phyloP scores from a whole-genome alignment of 805 yeast genomes.

The Kuraishia ogatae region DNA sequence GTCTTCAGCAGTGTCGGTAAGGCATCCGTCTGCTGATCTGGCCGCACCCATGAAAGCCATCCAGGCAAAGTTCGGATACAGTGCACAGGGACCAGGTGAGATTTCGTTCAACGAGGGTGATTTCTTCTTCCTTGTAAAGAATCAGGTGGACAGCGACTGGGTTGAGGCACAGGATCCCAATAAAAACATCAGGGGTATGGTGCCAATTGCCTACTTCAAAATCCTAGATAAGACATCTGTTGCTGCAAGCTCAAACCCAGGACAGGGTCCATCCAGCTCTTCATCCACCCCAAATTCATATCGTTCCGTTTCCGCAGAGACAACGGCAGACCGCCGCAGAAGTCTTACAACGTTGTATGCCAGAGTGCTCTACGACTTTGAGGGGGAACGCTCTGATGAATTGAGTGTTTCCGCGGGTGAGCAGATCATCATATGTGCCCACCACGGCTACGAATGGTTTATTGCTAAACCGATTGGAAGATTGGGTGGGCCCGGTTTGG shows the following conservation, averaged over 20 bases:
- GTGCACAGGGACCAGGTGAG: slow-evolving; percentile 76
- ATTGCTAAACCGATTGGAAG: slow-evolving; percentile 94
- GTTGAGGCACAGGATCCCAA: slow-evolving; percentile 86
- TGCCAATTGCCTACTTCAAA: slow-evolving; percentile 80
- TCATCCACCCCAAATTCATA: neutral
- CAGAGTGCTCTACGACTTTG: slow-evolving; percentile 75
- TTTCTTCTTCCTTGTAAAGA: slow-evolving; percentile 71
- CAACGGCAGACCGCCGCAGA: slow-evolving; percentile 9
- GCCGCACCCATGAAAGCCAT: slow-evolving; percentile 70
- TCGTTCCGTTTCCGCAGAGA: slow-evolving; percentile 6
- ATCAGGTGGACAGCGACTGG: slow-evolving; percentile 48
- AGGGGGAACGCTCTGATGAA: slow-evolving; percentile 80
- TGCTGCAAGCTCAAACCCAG: slow-evolving; percentile 9
- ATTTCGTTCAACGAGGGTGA: slow-evolving; percentile 75
- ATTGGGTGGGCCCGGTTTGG: slow-evolving; percentile 94
- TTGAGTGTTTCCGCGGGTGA: slow-evolving; percentile 81
- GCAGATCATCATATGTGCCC: slow-evolving; percentile 88
- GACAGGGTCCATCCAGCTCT: slow-evolving; percentile 9
- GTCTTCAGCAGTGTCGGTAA: slow-evolving; percentile 9
- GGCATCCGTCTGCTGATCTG: neutral
- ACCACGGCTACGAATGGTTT: slow-evolving; percentile 94
- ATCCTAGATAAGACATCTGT: slow-evolving; percentile 55
- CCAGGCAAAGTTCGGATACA: slow-evolving; percentile 70
- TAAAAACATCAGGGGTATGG: slow-evolving; percentile 71
- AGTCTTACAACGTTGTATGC: slow-evolving; percentile 51